These are phyloP conservation scores for Arthrobotrys megalospora DNA, from an alignment of 2,329 filamentous ascomycete species.

Conservation along the genomic window DNA sequence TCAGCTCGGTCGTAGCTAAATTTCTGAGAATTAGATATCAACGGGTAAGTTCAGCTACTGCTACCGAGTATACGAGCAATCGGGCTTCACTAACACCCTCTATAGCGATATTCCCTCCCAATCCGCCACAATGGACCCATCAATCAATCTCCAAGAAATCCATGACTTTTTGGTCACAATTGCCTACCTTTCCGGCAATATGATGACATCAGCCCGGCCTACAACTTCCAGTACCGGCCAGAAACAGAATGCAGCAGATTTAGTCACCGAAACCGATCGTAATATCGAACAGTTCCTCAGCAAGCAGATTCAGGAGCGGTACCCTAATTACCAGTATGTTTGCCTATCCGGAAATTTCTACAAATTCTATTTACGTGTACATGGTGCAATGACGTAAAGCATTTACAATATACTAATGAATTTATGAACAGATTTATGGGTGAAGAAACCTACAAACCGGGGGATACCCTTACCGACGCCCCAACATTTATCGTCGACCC, in stretches of 20 bases:
- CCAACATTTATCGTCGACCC: slow-evolving; percentile 77
- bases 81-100: too few species aligned
- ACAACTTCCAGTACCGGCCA: slow-evolving; percentile 73
- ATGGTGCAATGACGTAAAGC: neutral
- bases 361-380: neutral
- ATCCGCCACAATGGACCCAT: neutral
- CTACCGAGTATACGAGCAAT: too few species aligned
- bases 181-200: slow-evolving; percentile 76
- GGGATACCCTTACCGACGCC: slow-evolving; percentile 70
- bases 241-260: slow-evolving; percentile 79
- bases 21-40: too few species aligned
- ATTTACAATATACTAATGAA: slow-evolving; percentile 21
- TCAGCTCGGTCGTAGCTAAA: too few species aligned
- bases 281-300: slow-evolving; percentile 77
- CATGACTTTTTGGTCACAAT: slow-evolving; percentile 75
- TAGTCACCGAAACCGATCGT: slow-evolving; percentile 79
- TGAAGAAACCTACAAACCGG: slow-evolving; percentile 75
- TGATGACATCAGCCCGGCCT: slow-evolving; percentile 76
- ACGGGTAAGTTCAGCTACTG: too few species aligned
- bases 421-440: slow-evolving; percentile 70
- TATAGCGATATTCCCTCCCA: too few species aligned
- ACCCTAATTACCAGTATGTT: slow-evolving; percentile 71
- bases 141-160: slow-evolving; percentile 74
- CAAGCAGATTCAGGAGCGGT: slow-evolving; percentile 70
- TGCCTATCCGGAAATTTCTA: neutral